These are phyloP conservation scores for Triticum urartu DNA, from an alignment of 176 grass and related monocot genomes.

Conservation along the genomic window DNA sequence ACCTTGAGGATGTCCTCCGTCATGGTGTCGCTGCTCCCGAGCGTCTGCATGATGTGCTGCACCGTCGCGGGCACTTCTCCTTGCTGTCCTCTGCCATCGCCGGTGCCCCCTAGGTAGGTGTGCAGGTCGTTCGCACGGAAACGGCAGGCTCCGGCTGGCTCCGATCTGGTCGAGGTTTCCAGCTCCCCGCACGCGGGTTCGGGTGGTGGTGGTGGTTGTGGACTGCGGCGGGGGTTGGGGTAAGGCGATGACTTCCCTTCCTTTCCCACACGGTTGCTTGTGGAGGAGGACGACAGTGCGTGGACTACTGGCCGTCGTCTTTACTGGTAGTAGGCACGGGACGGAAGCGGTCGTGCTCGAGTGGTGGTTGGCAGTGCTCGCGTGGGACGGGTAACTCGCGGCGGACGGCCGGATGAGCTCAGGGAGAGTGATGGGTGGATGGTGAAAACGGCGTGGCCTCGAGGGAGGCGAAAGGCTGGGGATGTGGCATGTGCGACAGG, in stretches of 20 bases:
- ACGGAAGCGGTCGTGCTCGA: not conserved
- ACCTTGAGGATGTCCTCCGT: constrained; percentile 92
- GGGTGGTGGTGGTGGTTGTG: constrained; percentile 1
- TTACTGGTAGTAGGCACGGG: not conserved
- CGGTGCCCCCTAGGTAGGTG: not conserved
- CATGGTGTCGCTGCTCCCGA: constrained; percentile 85
- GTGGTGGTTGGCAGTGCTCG: not conserved
- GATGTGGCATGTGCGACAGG: constrained; percentile 1
- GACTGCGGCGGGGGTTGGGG: not conserved
- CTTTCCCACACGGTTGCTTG: constrained; percentile 20
- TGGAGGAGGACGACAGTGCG: constrained; percentile 27
- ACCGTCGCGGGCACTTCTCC: constrained; percentile 89
- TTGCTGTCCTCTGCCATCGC: constrained; percentile 95
- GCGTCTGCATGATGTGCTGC: constrained; percentile 77
- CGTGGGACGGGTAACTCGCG: not conserved
- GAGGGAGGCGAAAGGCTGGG: constrained; percentile 21
- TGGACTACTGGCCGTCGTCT: constrained; percentile 32
- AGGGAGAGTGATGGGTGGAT: not conserved
- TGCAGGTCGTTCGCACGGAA: too few species aligned
- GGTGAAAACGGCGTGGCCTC: constrained; percentile 16
- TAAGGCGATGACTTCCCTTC: not conserved
- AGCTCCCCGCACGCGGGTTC: constrained; percentile 21
- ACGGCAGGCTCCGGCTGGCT: not conserved
- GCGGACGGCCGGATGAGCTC: constrained; percentile 20
- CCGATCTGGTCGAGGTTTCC: constrained; percentile 34